Evolutionary conservation across 176 grass and related monocot species (phyloP), one percentile per base, ranked within the genome.

Genomic region (Avena insularis): DNA sequence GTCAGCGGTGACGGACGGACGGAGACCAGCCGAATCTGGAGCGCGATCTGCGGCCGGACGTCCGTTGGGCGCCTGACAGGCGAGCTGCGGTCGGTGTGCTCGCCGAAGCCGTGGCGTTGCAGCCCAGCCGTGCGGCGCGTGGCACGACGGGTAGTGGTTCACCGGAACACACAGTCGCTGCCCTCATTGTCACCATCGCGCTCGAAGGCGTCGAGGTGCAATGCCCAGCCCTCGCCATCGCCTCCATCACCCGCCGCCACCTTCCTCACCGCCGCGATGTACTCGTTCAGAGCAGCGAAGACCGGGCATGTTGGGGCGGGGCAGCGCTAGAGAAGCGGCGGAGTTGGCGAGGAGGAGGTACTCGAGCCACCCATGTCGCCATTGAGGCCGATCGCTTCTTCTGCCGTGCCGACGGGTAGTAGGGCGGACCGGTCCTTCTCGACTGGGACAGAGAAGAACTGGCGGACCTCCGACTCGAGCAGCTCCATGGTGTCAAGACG

Each of bases 121-220:
- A 93, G 33, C 90, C 89, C 45, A 84, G 87, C 2, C 91, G 27
- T 90, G 89, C 23, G 93, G 81, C 49, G 89, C 78, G 2, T 84
- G 91, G 85, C 91, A 94, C 0, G 97, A 91, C 60, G 97, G 97
- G 74, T 99, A 99, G 89, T 99, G 92, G 78, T 99, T 99, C 46
- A 99, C 71, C 97, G 80, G 85, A 99, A 92, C 79, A 99, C 73
- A 85, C 94, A 88, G 51, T 99, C 97, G 79, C 92, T 91, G 8
- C 85, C 85, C 27, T 60, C 78, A n/a, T n/a, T n/a, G 78, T 51
- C 27, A 93, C 80, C 75, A 99, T 60, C 81, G 51, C 54, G 83
- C 97, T 97, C 75, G n/a, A 97, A 63, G 12, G 83, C 33, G 85
- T 90, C 89, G 63, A 0, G 89, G 61, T 20, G 85, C 70, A 48